Evolutionary conservation across 805 yeast species (phyloP).

Genomic region (Metschnikowia anglica): DNA sequence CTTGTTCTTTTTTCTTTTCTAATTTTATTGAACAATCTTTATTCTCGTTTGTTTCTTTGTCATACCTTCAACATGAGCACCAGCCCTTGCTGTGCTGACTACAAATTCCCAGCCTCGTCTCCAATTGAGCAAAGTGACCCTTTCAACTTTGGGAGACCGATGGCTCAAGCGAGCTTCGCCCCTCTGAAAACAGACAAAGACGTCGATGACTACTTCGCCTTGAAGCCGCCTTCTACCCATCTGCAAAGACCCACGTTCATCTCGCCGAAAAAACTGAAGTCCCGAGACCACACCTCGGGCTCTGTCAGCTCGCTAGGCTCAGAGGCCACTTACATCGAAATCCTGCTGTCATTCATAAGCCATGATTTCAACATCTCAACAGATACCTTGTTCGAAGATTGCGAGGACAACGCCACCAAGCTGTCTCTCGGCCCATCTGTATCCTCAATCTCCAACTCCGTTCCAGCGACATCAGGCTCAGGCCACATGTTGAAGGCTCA

Average conservation of each 20-base stretch:
- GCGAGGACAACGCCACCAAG: background rate
- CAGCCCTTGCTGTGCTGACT: constrained; percentile 17
- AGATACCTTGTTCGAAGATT: constrained; percentile 34
- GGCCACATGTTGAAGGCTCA: constrained; percentile 5
- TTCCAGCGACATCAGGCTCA: background rate
- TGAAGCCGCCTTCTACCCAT: constrained; percentile 8
- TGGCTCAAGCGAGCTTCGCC: background rate
- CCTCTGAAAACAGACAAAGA: constrained; percentile 1
- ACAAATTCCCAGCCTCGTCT: constrained; percentile 19
- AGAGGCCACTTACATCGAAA: constrained; percentile 21
- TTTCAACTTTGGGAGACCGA: constrained; percentile 1
- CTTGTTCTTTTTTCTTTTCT: background rate
- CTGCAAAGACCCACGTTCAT: constrained; percentile 10
- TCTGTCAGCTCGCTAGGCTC: constrained; percentile 32
- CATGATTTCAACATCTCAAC: constrained; percentile 27
- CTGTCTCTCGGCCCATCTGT: background rate
- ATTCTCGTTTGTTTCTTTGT: background rate
- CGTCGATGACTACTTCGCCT: constrained; percentile 16
- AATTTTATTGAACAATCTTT: background rate
- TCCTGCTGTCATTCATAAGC: constrained; percentile 10
- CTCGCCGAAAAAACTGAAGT: constrained; percentile 4
- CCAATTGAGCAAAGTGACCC: constrained; percentile 1
- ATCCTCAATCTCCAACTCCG: background rate
- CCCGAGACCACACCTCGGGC: constrained; percentile 10
- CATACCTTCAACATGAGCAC: constrained; percentile 12